phyloP scores from a whole-genome alignment of 2,329 filamentous ascomycete species.

The Colletotrichum filicis region DNA sequence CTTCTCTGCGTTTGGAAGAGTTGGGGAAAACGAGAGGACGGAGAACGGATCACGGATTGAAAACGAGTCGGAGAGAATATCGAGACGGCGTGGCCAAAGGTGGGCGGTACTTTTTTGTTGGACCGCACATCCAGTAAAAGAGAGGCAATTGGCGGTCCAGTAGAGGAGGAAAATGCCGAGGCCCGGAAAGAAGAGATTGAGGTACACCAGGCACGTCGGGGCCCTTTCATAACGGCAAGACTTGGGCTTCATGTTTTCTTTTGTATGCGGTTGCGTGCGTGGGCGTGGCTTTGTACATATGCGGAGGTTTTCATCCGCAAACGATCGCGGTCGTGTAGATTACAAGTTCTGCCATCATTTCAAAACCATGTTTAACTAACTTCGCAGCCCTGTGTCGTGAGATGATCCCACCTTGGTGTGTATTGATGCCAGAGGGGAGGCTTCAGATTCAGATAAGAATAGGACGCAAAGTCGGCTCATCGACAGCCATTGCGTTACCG shows the following conservation, averaged over 20 bases:
- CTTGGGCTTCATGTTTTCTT: slow-evolving; percentile 29
- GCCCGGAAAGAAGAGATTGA: not conserved
- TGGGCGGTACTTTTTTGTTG: not conserved
- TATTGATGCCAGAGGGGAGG: too few species aligned
- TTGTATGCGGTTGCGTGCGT: slow-evolving; percentile 25
- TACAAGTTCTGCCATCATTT: slow-evolving; percentile 29
- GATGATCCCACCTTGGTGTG: too few species aligned
- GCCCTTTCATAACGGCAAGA: slow-evolving; percentile 3
- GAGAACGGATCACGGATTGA: not conserved
- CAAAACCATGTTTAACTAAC: not conserved
- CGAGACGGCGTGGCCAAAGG: not conserved
- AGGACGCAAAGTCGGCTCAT: too few species aligned
- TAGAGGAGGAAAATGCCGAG: not conserved
- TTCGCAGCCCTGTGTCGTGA: not conserved
- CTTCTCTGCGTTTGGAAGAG: not conserved
- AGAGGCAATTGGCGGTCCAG: not conserved
- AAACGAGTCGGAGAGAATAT: not conserved
- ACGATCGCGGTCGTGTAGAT: slow-evolving; percentile 34
- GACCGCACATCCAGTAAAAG: not conserved
- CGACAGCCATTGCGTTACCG: too few species aligned
- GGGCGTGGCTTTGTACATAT: slow-evolving; percentile 34
- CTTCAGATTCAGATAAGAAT: too few species aligned
- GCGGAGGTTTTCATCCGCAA: slow-evolving; percentile 31
- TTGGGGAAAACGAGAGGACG: not conserved
- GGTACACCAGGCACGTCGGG: slow-evolving; percentile 13